Percentiles rank a stretch among this genome's conserved stretches.
Evolutionary conservation across 495 filamentous ascomycete species (phyloP).

Genomic region (Aspergillus nanangensis): DNA sequence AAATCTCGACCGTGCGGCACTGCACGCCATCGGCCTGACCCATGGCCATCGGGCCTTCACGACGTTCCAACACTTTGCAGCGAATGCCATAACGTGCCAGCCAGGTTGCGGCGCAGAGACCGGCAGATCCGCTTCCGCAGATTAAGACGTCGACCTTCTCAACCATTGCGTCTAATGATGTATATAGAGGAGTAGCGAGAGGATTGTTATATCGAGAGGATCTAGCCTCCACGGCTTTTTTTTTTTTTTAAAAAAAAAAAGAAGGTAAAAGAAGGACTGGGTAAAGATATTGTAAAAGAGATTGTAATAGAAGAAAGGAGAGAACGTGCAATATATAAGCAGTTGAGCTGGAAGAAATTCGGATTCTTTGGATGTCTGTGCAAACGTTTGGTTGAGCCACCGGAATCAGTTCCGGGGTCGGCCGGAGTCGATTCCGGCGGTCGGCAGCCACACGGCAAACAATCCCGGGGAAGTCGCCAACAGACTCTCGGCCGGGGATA

Average conservation of each 20-base stretch:
- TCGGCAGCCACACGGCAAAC: no score
- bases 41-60: constrained; percentile 52
- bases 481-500: neutral
- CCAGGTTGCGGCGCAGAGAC: constrained; percentile 64
- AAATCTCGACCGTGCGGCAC: constrained; percentile 74
- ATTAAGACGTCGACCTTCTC: constrained; percentile 53
- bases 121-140: constrained; percentile 63
- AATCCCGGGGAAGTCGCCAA: no score
- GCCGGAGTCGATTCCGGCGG: neutral
- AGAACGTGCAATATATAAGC: no score
- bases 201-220: neutral
- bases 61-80: constrained; percentile 61
- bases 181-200: no score
- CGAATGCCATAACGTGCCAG: constrained; percentile 56
- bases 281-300: neutral
- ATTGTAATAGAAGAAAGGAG: neutral
- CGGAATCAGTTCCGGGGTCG: constrained; percentile 20
- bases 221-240: neutral
- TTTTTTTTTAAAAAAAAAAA: neutral
- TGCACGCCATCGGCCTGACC: constrained; percentile 85
- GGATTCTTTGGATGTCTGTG: no score
- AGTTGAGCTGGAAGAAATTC: no score
- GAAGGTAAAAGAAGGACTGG: neutral
- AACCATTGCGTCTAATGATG: constrained; percentile 16
- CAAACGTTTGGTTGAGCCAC: constrained; percentile 4